Evolutionary conservation across 73 alveolate genomes (phyloP), one percentile per base, ranked within the genome.

Genomic region (Paramecium bursaria): DNA sequence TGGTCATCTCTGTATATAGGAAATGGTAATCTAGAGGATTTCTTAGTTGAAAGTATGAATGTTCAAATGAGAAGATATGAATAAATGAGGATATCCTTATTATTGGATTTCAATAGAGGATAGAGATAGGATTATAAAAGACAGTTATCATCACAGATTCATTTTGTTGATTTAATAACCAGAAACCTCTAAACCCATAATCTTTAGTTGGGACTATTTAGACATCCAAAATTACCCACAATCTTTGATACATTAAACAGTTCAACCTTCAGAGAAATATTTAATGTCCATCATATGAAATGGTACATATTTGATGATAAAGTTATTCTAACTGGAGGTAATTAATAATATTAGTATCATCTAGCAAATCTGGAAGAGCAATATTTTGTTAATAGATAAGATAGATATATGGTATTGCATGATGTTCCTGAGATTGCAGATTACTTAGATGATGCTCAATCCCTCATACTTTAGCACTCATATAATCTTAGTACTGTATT

Each of bases 401-500:
- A 67, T 67, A 31, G 82, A 39, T 67, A 67, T 42, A 67, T 67
- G 53, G 82, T 67, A 39, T 67, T 67, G 33, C 82, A 67, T 67
- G 82, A 67, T 14, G 82, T 47, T 3, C 23, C 26, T 35, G 82
- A 67, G 10, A 15, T 67, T 0, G 82, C 82, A 10, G 82, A 67
- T 67, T 67, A 67, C 35, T 67, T 67, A 39, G 82, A 67, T 67
- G 82, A 67, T 67, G 82, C 82, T 11, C 21, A 67, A 67, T 67
- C 57, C 1, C 60, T 57, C 17, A 14, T 67, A 10, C 26, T 35
- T 11, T 31, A 67, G 9, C 82, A 67, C 44, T 4, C 82, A 2
- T 67, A 67, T 67, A 10, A 33, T 21, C 60, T 67, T 0, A 57
- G 44, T 21, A 25, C 35, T 42, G 82, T 39, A 39, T 67, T 35